These are phyloP conservation scores for Colletotrichum spaethianum DNA, from an alignment of 2,329 filamentous ascomycete species.

Conservation along the genomic window DNA sequence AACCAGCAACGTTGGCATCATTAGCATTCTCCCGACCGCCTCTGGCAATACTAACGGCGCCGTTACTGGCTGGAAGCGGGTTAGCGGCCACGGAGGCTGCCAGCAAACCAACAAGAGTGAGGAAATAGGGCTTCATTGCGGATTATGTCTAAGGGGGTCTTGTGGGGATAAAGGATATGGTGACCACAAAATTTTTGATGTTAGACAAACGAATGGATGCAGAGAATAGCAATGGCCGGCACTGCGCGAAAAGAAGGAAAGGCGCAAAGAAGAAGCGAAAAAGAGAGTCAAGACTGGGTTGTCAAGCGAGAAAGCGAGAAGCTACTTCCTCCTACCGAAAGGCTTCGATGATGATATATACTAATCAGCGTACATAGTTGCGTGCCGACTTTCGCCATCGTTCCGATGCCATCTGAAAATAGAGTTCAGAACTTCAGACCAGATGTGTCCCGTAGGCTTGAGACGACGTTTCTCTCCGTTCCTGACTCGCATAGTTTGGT, in stretches of 20 bases:
- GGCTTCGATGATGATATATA: constrained; percentile 13
- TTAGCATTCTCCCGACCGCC: not conserved
- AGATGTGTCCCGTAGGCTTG: constrained; percentile 26
- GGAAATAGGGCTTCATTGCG: constrained; percentile 32
- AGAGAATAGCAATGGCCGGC: constrained; percentile 37
- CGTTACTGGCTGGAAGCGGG: constrained; percentile 10
- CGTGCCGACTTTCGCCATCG: not conserved
- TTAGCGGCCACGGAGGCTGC: constrained; percentile 31
- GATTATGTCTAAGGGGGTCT: not conserved
- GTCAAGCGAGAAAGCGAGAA: constrained; percentile 9
- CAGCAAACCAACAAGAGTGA: constrained; percentile 31
- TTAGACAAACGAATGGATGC: constrained; percentile 27
- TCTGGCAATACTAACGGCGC: not conserved
- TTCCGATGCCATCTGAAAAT: constrained; percentile 29
- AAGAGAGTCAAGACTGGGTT: constrained; percentile 8
- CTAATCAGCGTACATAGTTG: not conserved
- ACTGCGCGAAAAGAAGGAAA: constrained; percentile 32
- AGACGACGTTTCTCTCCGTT: constrained; percentile 18
- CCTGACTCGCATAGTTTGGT: constrained; percentile 1
- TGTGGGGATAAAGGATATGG: not conserved
- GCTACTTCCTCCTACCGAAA: not conserved
- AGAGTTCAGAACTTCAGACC: constrained; percentile 33
- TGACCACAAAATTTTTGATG: not conserved
- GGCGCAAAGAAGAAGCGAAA: constrained; percentile 4
- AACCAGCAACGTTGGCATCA: not conserved